Evolutionary conservation across 1,139 yeast species (phyloP).

Genomic region (Nadsonia starkeyi-henricii): DNA sequence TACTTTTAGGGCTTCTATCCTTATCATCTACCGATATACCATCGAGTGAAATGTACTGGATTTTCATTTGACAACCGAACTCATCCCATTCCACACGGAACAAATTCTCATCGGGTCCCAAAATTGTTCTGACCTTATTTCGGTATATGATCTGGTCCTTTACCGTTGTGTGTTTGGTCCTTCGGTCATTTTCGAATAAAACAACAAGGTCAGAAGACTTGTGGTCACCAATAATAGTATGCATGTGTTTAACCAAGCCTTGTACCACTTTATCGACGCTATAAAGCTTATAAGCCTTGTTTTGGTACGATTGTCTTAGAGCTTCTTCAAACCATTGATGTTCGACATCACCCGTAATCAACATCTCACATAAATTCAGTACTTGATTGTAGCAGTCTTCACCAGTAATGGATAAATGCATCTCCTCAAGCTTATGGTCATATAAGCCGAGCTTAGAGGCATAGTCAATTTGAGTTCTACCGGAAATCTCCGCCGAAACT

Average conservation of each 20-base stretch:
- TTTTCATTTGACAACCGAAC: conserved; percentile 37
- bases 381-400: conserved; percentile 68
- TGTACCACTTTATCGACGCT: conserved; percentile 90
- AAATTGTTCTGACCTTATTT: conserved; percentile 68
- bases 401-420: conserved; percentile 56
- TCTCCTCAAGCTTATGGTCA: conserved; percentile 67
- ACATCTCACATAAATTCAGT: conserved; percentile 51
- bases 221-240: conserved; percentile 59
- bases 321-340: conserved; percentile 95
- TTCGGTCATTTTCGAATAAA: conserved; percentile 71
- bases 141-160: conserved; percentile 84
- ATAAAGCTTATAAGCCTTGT: conserved; percentile 81
- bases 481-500: conserved; percentile 51
- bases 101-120: conserved; percentile 81
- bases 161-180: conserved; percentile 39
- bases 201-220: conserved; percentile 71
- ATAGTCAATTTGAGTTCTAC: conserved; percentile 57
- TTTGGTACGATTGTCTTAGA: conserved; percentile 85
- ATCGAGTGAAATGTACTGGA: conserved; percentile 59
- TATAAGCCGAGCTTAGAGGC: conserved; percentile 78
- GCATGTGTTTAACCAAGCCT: conserved; percentile 81
- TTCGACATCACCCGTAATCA: conserved; percentile 84
- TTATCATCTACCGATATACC: conserved; percentile 30
- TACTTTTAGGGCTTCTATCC: conserved; percentile 74
- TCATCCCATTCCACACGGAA: conserved; percentile 70